Evolutionary conservation across 202 grass and related monocot genomes (phyloP), one percentile per base, ranked within the genome.

Genomic region (Zizania palustris): DNA sequence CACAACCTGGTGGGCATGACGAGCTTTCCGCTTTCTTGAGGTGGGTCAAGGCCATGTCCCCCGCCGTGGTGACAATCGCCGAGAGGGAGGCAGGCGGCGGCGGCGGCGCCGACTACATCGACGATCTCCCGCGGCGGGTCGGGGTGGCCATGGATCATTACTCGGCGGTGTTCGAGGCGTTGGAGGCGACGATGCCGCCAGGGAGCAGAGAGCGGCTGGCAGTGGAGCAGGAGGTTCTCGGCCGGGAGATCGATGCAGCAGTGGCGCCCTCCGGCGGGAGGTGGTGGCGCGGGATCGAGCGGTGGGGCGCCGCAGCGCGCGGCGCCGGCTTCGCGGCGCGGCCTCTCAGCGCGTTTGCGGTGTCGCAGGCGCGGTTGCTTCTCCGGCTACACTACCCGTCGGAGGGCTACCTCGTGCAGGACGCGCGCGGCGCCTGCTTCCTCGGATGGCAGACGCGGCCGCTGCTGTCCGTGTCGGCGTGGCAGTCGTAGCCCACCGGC

Each of bases 301-400:
- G 83, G 69, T 97, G 93, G 93, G 90, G 80, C 3, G 67, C 57
- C 1, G 81, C 80, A 13, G 80, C 89, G 16, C 34, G 74, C 33
- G 74, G 22, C 20, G 80, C 88, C 12, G 90, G 93, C 4, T 93
- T 93, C 45, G n/a, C 74, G 0, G 74, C 75, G 11, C 83, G 86
- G 21, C 77, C 73, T 13, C 90, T 97, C 21, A 97, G 93, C 65
- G 74, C 64, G 14, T 97, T 91, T 41, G 86, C 93, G 48, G 82
- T 91, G 44, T 93, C 93, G 41, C 90, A 97, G 82, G 93, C 93
- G 11, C 39, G 83, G 80, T 70, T 97, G 40, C 78, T 97, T 63
- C 93, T 97, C 13, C 90, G 90, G 36, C 71, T 97, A 66, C 90
- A 97, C 75, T 97, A 97, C 81, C 93, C 93, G 1, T 97, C 93